Percentiles rank a stretch among this genome's conserved stretches.
Evolutionary conservation across 192 early-diverging fungal genomes (phyloP).

Genomic region (Phlyctochytrium arcticum): DNA sequence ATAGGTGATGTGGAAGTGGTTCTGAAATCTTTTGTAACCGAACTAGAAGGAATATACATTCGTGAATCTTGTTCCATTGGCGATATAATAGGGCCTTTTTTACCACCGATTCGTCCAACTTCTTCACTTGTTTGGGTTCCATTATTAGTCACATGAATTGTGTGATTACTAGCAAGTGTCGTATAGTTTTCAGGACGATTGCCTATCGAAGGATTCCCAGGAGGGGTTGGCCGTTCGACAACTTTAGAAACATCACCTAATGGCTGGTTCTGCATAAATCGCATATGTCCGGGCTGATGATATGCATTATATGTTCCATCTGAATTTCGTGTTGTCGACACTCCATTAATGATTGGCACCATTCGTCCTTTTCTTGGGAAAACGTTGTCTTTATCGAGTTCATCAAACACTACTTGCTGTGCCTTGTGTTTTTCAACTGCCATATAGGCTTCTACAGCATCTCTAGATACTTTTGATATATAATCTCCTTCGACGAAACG

Average conservation of each 20-base stretch:
- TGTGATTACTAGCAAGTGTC: no score
- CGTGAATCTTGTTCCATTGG: no score
- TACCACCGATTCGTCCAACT: no score
- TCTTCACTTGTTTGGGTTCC: no score
- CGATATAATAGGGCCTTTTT: no score
- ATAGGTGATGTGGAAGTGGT: no score
- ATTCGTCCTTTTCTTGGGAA: neutral
- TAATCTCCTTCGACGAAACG: neutral
- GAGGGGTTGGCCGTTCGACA: no score
- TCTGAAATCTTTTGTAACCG: no score
- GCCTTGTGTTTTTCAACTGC: slow-evolving; percentile 5
- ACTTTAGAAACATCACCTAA: neutral
- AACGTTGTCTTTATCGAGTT: neutral
- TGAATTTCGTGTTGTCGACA: neutral
- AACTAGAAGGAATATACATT: no score
- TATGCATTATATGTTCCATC: neutral
- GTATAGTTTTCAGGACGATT: no score
- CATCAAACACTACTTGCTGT: neutral
- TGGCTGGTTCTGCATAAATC: neutral
- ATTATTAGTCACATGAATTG: no score
- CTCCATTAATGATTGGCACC: neutral
- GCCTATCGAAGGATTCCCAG: no score
- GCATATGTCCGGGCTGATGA: neutral
- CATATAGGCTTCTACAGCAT: neutral
- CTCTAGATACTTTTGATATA: neutral